A percentile compares a stretch with the other conserved stretches of the same genome.
These are phyloP conservation scores for Wickerhamiella sergipiensis DNA, from an alignment of 805 yeast genomes.

Conservation along the genomic window DNA sequence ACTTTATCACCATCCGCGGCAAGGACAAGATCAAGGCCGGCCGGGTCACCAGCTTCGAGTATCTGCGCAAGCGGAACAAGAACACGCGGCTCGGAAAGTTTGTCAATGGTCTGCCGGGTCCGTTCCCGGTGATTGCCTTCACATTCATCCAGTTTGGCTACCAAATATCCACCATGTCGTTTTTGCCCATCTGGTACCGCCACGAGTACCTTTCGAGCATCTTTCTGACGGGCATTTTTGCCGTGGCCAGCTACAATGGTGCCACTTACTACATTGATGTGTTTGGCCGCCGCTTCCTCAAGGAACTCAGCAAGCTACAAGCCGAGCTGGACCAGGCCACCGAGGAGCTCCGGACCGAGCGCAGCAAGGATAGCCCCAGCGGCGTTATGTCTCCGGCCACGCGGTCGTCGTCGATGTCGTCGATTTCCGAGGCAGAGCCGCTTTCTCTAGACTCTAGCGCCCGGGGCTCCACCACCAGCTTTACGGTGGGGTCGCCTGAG, in stretches of 20 bases:
- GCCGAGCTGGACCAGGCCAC: slow-evolving; percentile 58
- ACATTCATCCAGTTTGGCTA: slow-evolving; percentile 76
- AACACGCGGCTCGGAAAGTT: slow-evolving; percentile 53
- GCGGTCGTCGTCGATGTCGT: background rate
- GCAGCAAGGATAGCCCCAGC: background rate
- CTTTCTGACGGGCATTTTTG: slow-evolving; percentile 60
- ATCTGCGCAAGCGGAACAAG: slow-evolving; percentile 58
- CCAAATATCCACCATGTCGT: slow-evolving; percentile 73
- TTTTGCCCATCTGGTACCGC: slow-evolving; percentile 80
- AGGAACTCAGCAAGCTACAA: slow-evolving; percentile 62
- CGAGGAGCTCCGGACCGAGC: slow-evolving; percentile 5
- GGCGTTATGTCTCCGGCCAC: background rate
- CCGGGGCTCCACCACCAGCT: background rate
- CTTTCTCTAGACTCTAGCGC: background rate
- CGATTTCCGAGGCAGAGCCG: background rate
- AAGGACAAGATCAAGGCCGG: slow-evolving; percentile 78
- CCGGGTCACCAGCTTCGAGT: slow-evolving; percentile 74
- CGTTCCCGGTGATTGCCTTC: slow-evolving; percentile 77
- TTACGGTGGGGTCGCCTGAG: background rate
- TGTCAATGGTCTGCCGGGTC: slow-evolving; percentile 72
- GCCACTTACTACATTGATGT: slow-evolving; percentile 89
- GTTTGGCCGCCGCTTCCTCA: slow-evolving; percentile 80
- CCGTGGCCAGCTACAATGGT: slow-evolving; percentile 78
- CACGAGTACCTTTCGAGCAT: slow-evolving; percentile 50
- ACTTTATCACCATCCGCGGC: slow-evolving; percentile 71